A percentile compares a stretch with the other conserved stretches of the same genome.
phyloP scores from a whole-genome alignment of 169 alveolate genomes.

The Perkinsus olseni region DNA sequence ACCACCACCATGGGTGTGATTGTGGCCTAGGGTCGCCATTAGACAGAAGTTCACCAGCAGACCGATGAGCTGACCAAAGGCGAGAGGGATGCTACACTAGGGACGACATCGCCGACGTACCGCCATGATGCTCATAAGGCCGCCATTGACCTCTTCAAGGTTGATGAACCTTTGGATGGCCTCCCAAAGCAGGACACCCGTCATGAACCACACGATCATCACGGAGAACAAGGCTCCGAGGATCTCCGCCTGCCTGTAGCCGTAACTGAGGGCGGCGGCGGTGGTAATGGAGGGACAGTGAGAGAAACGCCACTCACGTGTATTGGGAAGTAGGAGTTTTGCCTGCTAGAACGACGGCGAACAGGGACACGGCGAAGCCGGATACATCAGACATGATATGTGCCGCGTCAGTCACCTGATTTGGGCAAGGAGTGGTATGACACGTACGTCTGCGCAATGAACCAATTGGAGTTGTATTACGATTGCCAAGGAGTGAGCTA shows the following conservation, averaged over 20 bases:
- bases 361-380: constrained; percentile 65
- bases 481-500: constrained; percentile 33
- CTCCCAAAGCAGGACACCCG: constrained; percentile 59
- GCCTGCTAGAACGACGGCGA: constrained; percentile 52
- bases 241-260: constrained; percentile 75
- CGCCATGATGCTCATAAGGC: constrained; percentile 22
- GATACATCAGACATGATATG: constrained; percentile 75
- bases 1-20: constrained; percentile 30
- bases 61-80: constrained; percentile 21
- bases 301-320: constrained; percentile 12
- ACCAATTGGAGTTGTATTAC: background rate
- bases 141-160: background rate
- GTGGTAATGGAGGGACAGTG: background rate
- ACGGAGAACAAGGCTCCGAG: constrained; percentile 75
- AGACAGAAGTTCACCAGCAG: background rate
- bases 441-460: background rate
- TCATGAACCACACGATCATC: constrained; percentile 67
- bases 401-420: constrained; percentile 70
- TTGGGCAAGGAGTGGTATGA: background rate
- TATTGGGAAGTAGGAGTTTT: constrained; percentile 51
- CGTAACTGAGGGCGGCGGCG: constrained; percentile 23
- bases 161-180: constrained; percentile 63
- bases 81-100: background rate
- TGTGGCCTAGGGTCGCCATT: background rate
- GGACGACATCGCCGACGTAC: constrained; percentile 57